Percentiles rank a stretch among this genome's conserved stretches.
These are phyloP conservation scores for Cladobotryum mycophilum DNA, from an alignment of 2,329 filamentous ascomycete species.

Conservation along the genomic window DNA sequence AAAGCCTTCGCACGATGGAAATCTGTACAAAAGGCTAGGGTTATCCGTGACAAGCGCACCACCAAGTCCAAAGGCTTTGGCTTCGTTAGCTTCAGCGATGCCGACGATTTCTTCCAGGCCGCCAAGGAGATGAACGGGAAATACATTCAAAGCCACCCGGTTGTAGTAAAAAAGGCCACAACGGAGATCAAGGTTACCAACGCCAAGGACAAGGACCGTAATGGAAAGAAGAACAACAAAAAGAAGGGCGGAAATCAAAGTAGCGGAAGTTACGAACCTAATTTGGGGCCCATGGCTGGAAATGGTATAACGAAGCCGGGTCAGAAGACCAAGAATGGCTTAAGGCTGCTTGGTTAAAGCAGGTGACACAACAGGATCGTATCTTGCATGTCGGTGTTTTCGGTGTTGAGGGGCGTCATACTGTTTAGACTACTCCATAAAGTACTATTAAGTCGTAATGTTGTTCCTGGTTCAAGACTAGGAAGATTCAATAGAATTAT, in stretches of 20 bases:
- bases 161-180: constrained; percentile 78
- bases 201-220: constrained; percentile 53
- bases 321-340: constrained; percentile 61
- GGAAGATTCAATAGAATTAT: too few species aligned
- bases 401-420: too few species aligned
- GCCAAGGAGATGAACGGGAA: constrained; percentile 98
- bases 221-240: constrained; percentile 27
- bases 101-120: constrained; percentile 93
- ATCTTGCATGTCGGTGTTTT: too few species aligned
- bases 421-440: too few species aligned
- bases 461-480: too few species aligned
- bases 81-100: constrained; percentile 91
- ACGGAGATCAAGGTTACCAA: constrained; percentile 80
- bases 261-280: constrained; percentile 40
- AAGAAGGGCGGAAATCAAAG: constrained; percentile 24
- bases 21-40: constrained; percentile 85
- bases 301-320: constrained; percentile 55
- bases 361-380: too few species aligned
- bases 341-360: constrained; percentile 52
- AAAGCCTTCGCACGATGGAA: constrained; percentile 89
- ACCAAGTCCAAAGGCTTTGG: constrained; percentile 95
- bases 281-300: constrained; percentile 42
- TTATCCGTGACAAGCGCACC: constrained; percentile 91
- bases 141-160: constrained; percentile 96
- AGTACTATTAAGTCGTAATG: too few species aligned